These are phyloP conservation scores for Triticum urartu DNA, from an alignment of 176 grass and related monocot species.

Conservation along the genomic window DNA sequence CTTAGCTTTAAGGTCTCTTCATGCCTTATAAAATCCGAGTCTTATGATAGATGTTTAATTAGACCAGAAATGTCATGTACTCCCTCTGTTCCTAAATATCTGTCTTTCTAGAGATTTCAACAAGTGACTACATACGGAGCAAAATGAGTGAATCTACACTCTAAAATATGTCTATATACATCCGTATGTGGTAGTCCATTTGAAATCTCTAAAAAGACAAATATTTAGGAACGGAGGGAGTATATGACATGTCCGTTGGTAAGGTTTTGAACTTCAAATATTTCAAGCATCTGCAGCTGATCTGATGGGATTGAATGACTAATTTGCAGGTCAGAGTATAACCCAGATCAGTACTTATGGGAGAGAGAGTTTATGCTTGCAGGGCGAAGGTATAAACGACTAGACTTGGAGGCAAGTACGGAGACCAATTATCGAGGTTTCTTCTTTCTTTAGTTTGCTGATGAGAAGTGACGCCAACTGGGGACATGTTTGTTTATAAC, in stretches of 20 bases:
- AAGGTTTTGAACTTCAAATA: not conserved
- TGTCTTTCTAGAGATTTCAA: no score
- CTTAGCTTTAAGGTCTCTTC: not conserved
- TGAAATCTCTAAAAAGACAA: no score
- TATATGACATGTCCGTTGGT: not conserved
- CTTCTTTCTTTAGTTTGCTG: constrained; percentile 48
- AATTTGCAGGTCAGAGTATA: constrained; percentile 78
- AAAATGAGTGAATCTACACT: no score
- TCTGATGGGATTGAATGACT: constrained; percentile 2
- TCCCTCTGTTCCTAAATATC: no score
- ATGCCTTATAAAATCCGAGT: not conserved
- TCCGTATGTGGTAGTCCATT: no score
- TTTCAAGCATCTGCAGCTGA: not conserved
- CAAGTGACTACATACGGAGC: no score
- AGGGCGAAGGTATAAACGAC: constrained; percentile 84
- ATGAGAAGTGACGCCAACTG: constrained; percentile 28
- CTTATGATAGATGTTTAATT: not conserved
- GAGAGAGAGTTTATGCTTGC: constrained; percentile 78
- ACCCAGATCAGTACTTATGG: constrained; percentile 98
- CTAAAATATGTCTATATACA: no score
- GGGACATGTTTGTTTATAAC: constrained; percentile 26
- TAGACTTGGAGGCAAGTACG: constrained; percentile 99
- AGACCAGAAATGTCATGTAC: not conserved
- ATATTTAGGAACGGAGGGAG: no score
- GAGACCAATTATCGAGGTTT: constrained; percentile 72